These are phyloP conservation scores for Nissolia schottii DNA, from an alignment of 306 rosid species.

Conservation along the genomic window DNA sequence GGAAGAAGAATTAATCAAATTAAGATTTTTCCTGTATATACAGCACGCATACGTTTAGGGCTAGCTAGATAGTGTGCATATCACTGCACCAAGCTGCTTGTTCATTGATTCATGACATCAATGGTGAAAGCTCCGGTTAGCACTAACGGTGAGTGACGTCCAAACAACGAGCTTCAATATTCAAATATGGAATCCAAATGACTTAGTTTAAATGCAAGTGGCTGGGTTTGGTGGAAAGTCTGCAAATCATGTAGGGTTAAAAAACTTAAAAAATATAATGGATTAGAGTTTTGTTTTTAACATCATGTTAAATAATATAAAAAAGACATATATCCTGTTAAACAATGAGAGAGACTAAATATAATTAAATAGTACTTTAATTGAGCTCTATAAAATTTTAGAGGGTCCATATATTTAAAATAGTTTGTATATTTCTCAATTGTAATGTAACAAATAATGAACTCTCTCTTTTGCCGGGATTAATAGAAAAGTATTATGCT, in stretches of 20 bases:
- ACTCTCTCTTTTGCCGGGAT: neutral
- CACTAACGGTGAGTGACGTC: slow-evolving; percentile 27
- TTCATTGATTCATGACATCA: slow-evolving; percentile 25
- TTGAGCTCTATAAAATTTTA: too few species aligned
- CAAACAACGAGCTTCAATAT: neutral
- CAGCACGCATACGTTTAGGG: neutral
- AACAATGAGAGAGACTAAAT: too few species aligned
- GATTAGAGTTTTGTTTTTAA: too few species aligned
- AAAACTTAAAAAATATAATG: too few species aligned
- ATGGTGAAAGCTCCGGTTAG: slow-evolving; percentile 15
- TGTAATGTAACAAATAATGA: too few species aligned
- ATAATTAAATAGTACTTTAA: too few species aligned
- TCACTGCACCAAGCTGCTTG: slow-evolving; percentile 11
- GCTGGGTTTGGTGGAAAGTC: neutral
- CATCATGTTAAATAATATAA: too few species aligned
- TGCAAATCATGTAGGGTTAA: neutral
- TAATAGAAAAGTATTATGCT: neutral
- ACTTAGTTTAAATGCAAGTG: slow-evolving; percentile 21
- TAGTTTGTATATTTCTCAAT: too few species aligned
- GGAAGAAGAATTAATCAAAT: too few species aligned
- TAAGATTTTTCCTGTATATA: neutral
- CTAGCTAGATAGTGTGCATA: neutral
- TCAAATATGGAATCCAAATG: neutral
- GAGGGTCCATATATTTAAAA: too few species aligned
- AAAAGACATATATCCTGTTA: too few species aligned